Percentiles rank a stretch among this genome's conserved stretches.
phyloP scores from a whole-genome alignment of 441 rosid genomes.

The Eutrema salsugineum region DNA sequence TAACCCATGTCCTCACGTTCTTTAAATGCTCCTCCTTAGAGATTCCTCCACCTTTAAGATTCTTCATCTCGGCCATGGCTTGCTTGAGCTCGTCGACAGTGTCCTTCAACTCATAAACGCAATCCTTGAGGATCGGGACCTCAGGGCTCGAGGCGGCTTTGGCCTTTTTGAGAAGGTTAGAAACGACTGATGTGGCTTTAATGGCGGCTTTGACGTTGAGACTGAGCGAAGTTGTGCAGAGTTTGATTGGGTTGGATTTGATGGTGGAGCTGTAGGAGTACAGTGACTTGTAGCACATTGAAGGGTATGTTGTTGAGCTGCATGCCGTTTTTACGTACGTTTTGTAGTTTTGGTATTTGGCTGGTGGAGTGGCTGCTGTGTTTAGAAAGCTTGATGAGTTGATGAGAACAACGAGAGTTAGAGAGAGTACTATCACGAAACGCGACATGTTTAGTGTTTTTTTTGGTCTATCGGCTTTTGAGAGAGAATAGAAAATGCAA shows the following conservation, averaged over 20 bases:
- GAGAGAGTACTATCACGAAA: conserved; percentile 1
- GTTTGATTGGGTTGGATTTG: conserved; percentile 44
- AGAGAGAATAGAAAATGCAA: neutral
- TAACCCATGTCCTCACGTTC: conserved; percentile 56
- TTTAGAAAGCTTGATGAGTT: conserved; percentile 8
- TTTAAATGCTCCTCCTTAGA: conserved; percentile 30
- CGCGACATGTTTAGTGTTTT: conserved; percentile 15
- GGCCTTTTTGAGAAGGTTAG: conserved; percentile 28
- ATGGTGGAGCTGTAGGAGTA: conserved; percentile 42
- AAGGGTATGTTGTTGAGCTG: conserved; percentile 43
- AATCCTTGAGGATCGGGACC: conserved; percentile 41
- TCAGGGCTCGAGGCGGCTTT: conserved; percentile 26
- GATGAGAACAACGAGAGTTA: conserved; percentile 27
- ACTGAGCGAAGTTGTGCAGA: conserved; percentile 42
- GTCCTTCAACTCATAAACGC: conserved; percentile 40
- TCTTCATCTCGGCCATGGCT: conserved; percentile 37
- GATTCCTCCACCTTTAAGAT: neutral
- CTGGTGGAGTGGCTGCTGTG: conserved; percentile 26
- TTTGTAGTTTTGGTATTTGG: conserved; percentile 31
- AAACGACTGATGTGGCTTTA: conserved; percentile 25
- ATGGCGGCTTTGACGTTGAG: conserved; percentile 41
- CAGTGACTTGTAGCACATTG: conserved; percentile 41
- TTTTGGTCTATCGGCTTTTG: neutral
- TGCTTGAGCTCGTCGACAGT: conserved; percentile 48
- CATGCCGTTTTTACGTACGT: conserved; percentile 46